Evolutionary conservation across 2,329 filamentous ascomycete species (phyloP).

Genomic region (Aureobasidium zeae): DNA sequence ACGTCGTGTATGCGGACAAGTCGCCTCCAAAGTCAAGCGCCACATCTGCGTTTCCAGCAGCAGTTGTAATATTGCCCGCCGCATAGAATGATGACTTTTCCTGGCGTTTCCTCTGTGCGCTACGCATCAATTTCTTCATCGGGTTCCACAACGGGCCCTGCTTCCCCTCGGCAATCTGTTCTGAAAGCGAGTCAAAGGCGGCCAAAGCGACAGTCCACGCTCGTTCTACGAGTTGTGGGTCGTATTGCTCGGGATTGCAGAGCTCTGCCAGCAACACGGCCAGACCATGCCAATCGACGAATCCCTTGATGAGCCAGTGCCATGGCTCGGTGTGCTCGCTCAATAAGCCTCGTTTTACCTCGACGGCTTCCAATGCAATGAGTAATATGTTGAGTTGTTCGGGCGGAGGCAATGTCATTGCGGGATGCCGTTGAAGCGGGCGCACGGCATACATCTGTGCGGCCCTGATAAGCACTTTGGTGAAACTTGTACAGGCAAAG

Average conservation of each 20-base stretch:
- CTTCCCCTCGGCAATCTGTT: conserved; percentile 2
- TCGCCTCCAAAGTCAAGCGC: too few species aligned
- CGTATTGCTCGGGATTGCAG: conserved; percentile 5
- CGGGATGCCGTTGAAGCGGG: conserved; percentile 9
- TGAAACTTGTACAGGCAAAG: conserved; percentile 4
- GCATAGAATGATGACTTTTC: not conserved
- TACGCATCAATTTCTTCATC: conserved; percentile 13
- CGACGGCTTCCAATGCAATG: conserved; percentile 5
- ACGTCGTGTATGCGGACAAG: conserved; percentile 1
- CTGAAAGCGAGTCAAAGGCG: conserved; percentile 4
- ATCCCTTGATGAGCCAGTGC: conserved; percentile 14
- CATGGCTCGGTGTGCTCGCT: conserved; percentile 8
- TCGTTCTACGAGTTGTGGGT: conserved; percentile 5
- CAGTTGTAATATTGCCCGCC: not conserved
- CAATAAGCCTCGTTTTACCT: conserved; percentile 3
- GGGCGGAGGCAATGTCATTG: conserved; percentile 1
- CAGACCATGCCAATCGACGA: conserved; percentile 11
- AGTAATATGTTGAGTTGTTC: conserved; percentile 8
- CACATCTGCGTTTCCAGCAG: not conserved
- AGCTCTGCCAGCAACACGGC: conserved; percentile 9
- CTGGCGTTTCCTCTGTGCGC: conserved; percentile 5
- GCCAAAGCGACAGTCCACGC: conserved; percentile 3
- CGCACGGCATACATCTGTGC: conserved; percentile 11
- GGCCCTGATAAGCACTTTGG: conserved; percentile 1
- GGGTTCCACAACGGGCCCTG: conserved; percentile 6